These are phyloP conservation scores for Venturia nashicola DNA, from an alignment of 2,329 filamentous ascomycete genomes.

Conservation along the genomic window DNA sequence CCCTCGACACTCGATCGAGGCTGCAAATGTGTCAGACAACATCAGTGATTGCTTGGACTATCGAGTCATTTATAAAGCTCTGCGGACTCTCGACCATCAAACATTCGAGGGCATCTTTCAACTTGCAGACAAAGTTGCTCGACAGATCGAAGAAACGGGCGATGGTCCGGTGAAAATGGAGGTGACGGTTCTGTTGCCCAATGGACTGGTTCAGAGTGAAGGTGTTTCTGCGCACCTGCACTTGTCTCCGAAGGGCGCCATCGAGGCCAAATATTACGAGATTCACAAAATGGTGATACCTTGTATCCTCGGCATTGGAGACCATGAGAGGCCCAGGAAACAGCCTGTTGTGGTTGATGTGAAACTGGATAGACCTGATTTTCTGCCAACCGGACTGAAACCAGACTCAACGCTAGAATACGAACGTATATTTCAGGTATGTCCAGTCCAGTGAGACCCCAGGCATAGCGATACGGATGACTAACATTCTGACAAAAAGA, in stretches of 20 bases:
- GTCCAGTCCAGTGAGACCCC: neutral
- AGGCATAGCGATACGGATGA: neutral
- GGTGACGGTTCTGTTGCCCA: neutral
- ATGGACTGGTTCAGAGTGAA: constrained; percentile 1
- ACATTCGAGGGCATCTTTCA: neutral
- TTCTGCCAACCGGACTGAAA: neutral
- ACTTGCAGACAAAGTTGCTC: neutral
- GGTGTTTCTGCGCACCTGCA: neutral
- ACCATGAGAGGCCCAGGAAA: constrained; percentile 6
- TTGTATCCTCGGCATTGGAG: constrained; percentile 7
- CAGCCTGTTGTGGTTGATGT: constrained; percentile 7
- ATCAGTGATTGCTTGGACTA: constrained; percentile 7
- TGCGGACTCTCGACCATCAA: neutral
- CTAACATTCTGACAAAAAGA: neutral
- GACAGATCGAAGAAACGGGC: neutral
- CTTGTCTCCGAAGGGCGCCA: neutral
- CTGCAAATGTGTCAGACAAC: neutral
- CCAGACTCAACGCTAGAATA: neutral
- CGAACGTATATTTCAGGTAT: neutral
- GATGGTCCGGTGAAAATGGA: neutral
- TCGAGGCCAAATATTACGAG: neutral
- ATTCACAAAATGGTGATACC: neutral
- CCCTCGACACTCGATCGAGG: neutral
- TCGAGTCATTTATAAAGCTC: constrained; percentile 1
- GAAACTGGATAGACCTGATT: neutral